Conservation (phyloP, 1,284 basidiomycete genomes). For the Entoloma clypeatum region DNA sequence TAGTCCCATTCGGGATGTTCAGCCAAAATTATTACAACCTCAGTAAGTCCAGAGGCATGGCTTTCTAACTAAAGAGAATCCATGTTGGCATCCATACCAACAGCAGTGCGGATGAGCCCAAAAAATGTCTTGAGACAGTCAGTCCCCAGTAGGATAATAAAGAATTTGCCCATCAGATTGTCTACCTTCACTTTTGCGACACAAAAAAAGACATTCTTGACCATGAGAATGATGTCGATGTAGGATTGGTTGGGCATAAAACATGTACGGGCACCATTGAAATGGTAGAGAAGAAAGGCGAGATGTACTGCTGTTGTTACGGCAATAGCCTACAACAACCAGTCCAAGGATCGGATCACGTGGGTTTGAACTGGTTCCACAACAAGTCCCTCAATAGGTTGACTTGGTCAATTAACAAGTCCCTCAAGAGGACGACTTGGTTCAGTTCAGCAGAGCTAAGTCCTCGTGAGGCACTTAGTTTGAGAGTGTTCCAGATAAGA, state of each 20-base stretch:
- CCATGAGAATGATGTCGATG: too few relatives aligned
- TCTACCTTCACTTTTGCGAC: background rate
- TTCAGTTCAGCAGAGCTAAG: too few relatives aligned
- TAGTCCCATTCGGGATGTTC: background rate
- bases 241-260: too few relatives aligned
- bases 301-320: conserved; percentile 1
- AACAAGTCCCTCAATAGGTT: too few relatives aligned
- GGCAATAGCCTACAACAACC: too few relatives aligned
- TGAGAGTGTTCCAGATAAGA: too few relatives aligned
- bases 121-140: background rate
- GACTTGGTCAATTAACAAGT: too few relatives aligned
- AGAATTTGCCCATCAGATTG: background rate
- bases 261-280: background rate
- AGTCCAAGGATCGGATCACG: too few relatives aligned
- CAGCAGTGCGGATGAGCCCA: background rate
- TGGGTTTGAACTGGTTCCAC: too few relatives aligned
- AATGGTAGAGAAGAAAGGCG: background rate
- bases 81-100: background rate
- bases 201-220: too few relatives aligned
- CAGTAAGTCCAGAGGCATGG: background rate
- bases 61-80: background rate
- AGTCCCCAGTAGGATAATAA: background rate
- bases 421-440: too few relatives aligned
- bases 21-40: background rate
- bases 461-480: too few relatives aligned